phyloP scores from a whole-genome alignment of 1,284 basidiomycete species.

The Pholiota adiposa region DNA sequence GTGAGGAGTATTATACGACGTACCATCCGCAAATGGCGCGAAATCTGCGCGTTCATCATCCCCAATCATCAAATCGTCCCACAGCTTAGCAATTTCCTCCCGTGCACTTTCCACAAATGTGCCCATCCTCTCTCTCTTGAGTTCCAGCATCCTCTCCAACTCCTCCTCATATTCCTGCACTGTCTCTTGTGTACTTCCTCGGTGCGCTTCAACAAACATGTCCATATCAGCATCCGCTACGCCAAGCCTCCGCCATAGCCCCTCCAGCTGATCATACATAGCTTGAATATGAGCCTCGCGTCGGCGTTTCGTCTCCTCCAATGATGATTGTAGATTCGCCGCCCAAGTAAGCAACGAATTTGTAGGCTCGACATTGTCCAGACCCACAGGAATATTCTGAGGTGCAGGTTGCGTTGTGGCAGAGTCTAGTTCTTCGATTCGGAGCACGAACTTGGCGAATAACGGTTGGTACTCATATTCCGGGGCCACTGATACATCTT shows the following conservation, averaged over 20 bases:
- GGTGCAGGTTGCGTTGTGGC: slow-evolving; percentile 46
- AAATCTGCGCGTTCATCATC: slow-evolving; percentile 85
- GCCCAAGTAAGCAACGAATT: slow-evolving; percentile 69
- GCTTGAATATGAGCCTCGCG: slow-evolving; percentile 81
- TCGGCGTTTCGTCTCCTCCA: slow-evolving; percentile 70
- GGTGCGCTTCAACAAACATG: slow-evolving; percentile 77
- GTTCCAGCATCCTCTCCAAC: slow-evolving; percentile 85
- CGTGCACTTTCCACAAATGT: slow-evolving; percentile 86
- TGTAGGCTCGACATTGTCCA: slow-evolving; percentile 70
- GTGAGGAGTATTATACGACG: slow-evolving; percentile 26
- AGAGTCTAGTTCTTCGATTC: slow-evolving; percentile 63
- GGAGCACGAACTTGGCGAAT: slow-evolving; percentile 63
- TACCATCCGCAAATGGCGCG: slow-evolving; percentile 81
- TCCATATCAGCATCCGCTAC: slow-evolving; percentile 78
- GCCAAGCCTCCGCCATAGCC: slow-evolving; percentile 80
- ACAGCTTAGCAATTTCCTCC: slow-evolving; percentile 80
- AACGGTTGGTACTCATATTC: slow-evolving; percentile 59
- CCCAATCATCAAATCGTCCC: slow-evolving; percentile 88
- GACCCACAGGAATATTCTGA: slow-evolving; percentile 40
- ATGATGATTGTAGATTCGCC: slow-evolving; percentile 52
- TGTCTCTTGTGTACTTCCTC: slow-evolving; percentile 77
- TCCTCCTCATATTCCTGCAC: slow-evolving; percentile 88
- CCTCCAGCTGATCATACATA: slow-evolving; percentile 86
- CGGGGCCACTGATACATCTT: slow-evolving; percentile 29
- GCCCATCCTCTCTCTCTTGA: slow-evolving; percentile 88